These are phyloP conservation scores for Amphibolis antarctica DNA, from an alignment of 106 monocot species.

Conservation along the genomic window DNA sequence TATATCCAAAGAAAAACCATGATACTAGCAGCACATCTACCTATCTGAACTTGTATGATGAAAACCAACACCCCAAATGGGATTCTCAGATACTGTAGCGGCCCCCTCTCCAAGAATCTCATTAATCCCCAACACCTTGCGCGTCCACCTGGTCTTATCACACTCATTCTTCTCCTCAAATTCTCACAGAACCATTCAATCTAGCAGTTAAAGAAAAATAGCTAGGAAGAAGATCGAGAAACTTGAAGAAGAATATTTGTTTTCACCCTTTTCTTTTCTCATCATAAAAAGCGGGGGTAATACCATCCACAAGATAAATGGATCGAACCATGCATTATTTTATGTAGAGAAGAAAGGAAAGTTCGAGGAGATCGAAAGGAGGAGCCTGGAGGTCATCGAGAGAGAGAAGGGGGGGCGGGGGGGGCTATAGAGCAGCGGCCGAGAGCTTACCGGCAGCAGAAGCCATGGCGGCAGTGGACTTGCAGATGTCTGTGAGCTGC, in stretches of 20 bases:
- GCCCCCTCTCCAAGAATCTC: neutral
- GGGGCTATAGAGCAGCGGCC: neutral
- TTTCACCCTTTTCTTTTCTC: neutral
- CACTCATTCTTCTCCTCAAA: no score
- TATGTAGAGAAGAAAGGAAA: neutral
- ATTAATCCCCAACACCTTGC: neutral
- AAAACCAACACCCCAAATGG: no score
- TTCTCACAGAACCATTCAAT: neutral
- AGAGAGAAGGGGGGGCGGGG: neutral
- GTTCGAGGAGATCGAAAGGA: no score
- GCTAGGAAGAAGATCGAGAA: neutral
- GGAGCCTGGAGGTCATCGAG: no score
- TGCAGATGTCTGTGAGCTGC: constrained; percentile 37
- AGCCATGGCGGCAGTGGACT: neutral
- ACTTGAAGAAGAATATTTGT: neutral
- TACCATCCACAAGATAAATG: neutral
- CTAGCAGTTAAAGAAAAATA: neutral
- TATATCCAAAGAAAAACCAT: no score
- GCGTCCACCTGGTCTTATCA: neutral
- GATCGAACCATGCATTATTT: neutral
- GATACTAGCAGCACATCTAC: no score
- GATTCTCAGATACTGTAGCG: neutral
- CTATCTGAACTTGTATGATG: no score
- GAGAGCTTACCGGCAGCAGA: constrained; percentile 1
- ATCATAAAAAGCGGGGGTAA: neutral